Evolutionary conservation across 352 stramenopile species (phyloP), one percentile per base, ranked within the genome.

Genomic region (Globisporangium mamillatum): DNA sequence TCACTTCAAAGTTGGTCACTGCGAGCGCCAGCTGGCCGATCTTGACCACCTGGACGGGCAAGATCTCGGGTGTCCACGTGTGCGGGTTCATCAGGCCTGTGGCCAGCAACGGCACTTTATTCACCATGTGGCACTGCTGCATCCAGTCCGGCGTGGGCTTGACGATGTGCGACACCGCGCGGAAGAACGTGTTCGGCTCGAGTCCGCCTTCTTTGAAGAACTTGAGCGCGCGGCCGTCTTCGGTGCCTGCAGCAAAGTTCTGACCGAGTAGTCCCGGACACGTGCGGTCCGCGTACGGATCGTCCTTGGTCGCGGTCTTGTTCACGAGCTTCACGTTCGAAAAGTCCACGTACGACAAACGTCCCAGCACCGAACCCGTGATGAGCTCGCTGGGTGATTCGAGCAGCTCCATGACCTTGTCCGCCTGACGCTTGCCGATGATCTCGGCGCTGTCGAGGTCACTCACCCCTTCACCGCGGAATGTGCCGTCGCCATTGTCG

Each of bases 1-100:
- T 77, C 8, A 84, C 80, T 67, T 91, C 83, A 48, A 90, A 90
- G 38, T 75, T 84, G 25, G 78, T 77, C 6, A 82, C 72, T 9
- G 77, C 80, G 16, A 92, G 61, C 12, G 64, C 80, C 25, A 92
- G 74, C 41, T 85, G 77, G 5, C 82, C 83, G 32, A 91, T 63
- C 48, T 83, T 78, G 41, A 87, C 68, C 3, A 89, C 63, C 48
- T 90, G 82, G 5, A 90, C 70, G 16, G 80, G 80, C 29, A 90
- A 59, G n/a, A 89, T 71, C 29, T 72, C 75, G 0, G 82, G 82
- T 34, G 70, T 63, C 77, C 77, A 88, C 1, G 75, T 76, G 34
- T 72, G 66, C 0, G 77, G 79, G 44, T 75, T 70, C 67, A 85
- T 82, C 22, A 85, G 63, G 0, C 78, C 80, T 12, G 75, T 70